These are phyloP conservation scores for Evernia prunastri DNA, from an alignment of 495 filamentous ascomycete species.

Conservation along the genomic window DNA sequence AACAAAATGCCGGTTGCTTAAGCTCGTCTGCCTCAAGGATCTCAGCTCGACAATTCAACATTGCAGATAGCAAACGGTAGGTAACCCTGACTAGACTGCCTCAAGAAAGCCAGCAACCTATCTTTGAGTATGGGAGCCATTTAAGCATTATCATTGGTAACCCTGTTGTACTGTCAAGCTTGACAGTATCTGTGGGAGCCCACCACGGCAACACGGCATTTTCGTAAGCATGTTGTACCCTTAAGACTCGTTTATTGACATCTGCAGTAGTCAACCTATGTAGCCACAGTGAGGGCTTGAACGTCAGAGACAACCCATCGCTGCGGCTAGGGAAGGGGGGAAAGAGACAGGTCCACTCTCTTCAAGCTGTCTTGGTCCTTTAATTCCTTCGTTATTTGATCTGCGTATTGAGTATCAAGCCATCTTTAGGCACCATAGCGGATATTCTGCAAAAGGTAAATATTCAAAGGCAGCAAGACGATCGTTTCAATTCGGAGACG, in stretches of 20 bases:
- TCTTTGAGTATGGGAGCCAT: not conserved
- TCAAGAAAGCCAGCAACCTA: not conserved
- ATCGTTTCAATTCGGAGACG: constrained; percentile 46
- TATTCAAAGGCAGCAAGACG: constrained; percentile 50
- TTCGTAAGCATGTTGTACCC: not conserved
- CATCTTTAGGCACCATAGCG: too few species aligned
- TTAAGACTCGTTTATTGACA: not conserved
- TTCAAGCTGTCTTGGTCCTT: too few species aligned
- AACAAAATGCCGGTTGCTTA: not conserved
- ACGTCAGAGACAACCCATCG: not conserved
- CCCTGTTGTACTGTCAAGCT: not conserved
- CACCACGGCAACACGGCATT: not conserved
- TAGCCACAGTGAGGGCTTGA: not conserved
- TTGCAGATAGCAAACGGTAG: not conserved
- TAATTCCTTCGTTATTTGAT: too few species aligned
- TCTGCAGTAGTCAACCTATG: not conserved
- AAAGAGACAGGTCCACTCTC: too few species aligned
- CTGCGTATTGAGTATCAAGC: too few species aligned
- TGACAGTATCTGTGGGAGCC: not conserved
- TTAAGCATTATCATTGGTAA: not conserved
- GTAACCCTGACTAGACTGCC: not conserved
- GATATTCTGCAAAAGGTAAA: too few species aligned
- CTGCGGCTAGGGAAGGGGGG: too few species aligned
- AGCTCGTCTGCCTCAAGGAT: not conserved
- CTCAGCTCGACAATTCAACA: not conserved